Percentiles rank a stretch among this genome's conserved stretches.
These are phyloP conservation scores for Emiliania huxleyi DNA, from an alignment of 78 protist species.

Conservation along the genomic window DNA sequence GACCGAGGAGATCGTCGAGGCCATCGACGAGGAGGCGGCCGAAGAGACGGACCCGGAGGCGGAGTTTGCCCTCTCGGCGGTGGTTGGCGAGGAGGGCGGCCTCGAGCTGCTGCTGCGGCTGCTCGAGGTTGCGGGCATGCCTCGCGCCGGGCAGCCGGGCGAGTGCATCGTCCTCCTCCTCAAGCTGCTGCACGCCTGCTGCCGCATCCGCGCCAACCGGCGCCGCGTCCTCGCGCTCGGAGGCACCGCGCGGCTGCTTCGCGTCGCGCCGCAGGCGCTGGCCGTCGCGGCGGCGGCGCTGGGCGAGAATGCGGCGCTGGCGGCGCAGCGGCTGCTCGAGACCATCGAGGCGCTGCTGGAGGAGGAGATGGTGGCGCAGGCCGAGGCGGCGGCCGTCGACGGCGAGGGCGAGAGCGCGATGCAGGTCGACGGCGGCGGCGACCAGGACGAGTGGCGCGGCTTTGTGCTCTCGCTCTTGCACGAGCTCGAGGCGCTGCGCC, in stretches of 20 bases:
- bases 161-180: neutral
- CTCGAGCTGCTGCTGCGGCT: neutral
- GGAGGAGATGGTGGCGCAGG: neutral
- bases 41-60: conserved; percentile 73
- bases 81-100: conserved; percentile 44
- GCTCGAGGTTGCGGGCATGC: neutral
- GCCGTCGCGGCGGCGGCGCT: neutral
- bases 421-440: neutral
- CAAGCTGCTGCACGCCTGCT: neutral
- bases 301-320: neutral
- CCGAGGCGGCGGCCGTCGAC: neutral
- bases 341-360: neutral
- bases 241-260: neutral
- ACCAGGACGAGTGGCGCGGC: neutral
- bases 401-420: neutral
- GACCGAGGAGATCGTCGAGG: conserved; percentile 75
- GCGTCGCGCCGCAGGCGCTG: neutral
- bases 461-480: neutral
- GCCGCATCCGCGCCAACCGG: neutral
- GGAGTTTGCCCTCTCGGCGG: conserved; percentile 59
- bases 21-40: conserved; percentile 38
- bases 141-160: neutral
- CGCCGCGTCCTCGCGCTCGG: neutral
- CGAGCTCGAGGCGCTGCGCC: neutral
- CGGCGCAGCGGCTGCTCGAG: neutral